A percentile compares a stretch with the other conserved stretches of the same genome.
These are phyloP conservation scores for Ehretia macrophylla DNA, from an alignment of 257 asterid genomes.

Conservation along the genomic window DNA sequence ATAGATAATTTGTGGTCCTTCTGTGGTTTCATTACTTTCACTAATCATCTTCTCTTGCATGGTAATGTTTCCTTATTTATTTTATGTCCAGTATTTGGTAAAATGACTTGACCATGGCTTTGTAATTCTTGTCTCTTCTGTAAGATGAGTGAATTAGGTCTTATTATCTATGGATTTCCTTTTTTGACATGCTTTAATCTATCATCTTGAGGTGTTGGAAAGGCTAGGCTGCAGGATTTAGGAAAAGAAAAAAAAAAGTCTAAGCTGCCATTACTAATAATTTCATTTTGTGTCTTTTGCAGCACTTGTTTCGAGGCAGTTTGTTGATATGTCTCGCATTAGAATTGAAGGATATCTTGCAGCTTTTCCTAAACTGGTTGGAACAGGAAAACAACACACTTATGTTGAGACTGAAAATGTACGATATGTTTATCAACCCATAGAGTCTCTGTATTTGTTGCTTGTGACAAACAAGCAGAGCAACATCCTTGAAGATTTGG, in stretches of 20 bases:
- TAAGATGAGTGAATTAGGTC: too few species aligned
- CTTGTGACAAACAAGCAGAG: slow-evolving; percentile 94
- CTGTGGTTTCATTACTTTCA: not conserved
- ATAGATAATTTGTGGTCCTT: too few species aligned
- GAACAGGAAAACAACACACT: slow-evolving; percentile 89
- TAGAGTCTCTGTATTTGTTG: slow-evolving; percentile 79
- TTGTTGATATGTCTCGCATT: slow-evolving; percentile 91
- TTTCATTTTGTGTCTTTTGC: slow-evolving; percentile 23
- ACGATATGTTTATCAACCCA: slow-evolving; percentile 92
- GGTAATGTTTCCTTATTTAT: too few species aligned
- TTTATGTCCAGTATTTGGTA: too few species aligned
- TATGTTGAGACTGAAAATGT: slow-evolving; percentile 90
- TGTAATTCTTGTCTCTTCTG: too few species aligned
- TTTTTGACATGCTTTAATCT: too few species aligned
- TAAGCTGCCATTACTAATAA: too few species aligned
- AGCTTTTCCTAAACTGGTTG: slow-evolving; percentile 91
- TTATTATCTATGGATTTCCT: too few species aligned
- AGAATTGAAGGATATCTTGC: slow-evolving; percentile 97
- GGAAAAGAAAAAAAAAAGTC: too few species aligned
- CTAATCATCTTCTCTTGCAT: too few species aligned
- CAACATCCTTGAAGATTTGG: slow-evolving; percentile 94
- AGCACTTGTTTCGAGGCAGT: slow-evolving; percentile 96
- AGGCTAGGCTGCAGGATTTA: too few species aligned
- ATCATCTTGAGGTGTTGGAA: too few species aligned
- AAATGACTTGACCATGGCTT: slow-evolving; percentile 1